Evolutionary conservation across 1,284 basidiomycete species (phyloP).

Genomic region (Trametes sp.): DNA sequence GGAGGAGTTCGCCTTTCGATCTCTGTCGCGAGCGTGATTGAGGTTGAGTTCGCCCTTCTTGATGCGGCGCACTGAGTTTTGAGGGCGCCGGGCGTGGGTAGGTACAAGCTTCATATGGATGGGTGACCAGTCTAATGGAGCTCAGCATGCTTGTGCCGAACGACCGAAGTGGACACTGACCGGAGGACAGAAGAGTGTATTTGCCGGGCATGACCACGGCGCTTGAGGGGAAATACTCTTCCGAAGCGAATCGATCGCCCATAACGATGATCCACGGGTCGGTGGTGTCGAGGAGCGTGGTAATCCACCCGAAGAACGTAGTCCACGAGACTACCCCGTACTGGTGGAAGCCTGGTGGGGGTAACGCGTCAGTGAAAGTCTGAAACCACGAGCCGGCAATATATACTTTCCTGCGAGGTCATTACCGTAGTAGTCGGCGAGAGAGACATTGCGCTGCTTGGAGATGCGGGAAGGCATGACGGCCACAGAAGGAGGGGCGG

Average conservation of each 20-base stretch:
- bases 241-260: conserved; percentile 19
- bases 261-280: conserved; percentile 22
- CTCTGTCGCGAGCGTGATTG: conserved; percentile 11
- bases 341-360: conserved; percentile 23
- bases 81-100: conserved; percentile 14
- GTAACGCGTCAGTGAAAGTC: not conserved
- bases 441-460: conserved; percentile 18
- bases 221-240: conserved; percentile 13
- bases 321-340: conserved; percentile 24
- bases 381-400: too few relatives aligned
- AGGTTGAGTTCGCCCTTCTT: not conserved
- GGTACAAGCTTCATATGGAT: conserved; percentile 15
- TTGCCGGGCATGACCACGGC: conserved; percentile 25
- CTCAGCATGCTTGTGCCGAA: not conserved
- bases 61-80: not conserved
- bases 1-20: conserved; percentile 32
- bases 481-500: not conserved
- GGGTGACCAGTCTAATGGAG: conserved; percentile 16
- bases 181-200: conserved; percentile 23
- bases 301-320: conserved; percentile 25
- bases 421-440: conserved; percentile 19
- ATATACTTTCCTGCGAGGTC: conserved; percentile 14
- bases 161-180: conserved; percentile 1
- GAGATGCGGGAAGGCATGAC: conserved; percentile 1
- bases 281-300: conserved; percentile 13